These are phyloP conservation scores for Cercospora sp. DNA, from an alignment of 2,329 filamentous ascomycete genomes.

Conservation along the genomic window DNA sequence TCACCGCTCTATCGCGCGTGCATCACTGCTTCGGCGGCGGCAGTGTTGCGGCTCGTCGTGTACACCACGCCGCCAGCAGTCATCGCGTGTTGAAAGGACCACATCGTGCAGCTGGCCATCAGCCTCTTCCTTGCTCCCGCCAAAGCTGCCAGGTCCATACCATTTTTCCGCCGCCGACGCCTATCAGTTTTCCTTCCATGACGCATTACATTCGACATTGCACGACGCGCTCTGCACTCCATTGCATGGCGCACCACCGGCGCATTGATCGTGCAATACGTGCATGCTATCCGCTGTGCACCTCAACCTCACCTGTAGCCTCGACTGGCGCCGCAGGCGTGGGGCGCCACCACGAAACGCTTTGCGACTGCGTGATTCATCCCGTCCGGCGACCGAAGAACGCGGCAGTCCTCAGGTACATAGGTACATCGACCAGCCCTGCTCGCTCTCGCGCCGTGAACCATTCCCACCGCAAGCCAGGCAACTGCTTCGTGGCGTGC, in stretches of 20 bases:
- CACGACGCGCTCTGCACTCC: background rate
- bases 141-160: background rate
- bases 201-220: background rate
- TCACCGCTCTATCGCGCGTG: background rate
- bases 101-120: background rate
- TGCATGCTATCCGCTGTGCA: background rate
- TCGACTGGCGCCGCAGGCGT: background rate
- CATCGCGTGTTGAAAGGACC: background rate
- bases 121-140: background rate
- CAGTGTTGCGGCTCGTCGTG: background rate
- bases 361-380: background rate
- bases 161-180: background rate
- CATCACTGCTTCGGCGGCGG: background rate
- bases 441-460: background rate
- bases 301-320: background rate
- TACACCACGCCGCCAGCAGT: background rate
- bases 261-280: background rate
- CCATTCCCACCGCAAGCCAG: background rate
- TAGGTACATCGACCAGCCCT: slow-evolving; percentile 1
- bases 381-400: slow-evolving; percentile 5
- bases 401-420: background rate
- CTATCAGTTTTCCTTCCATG: background rate
- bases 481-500: background rate
- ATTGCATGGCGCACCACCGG: background rate
- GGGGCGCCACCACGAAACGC: background rate